Evolutionary conservation across 352 stramenopile species (phyloP).

Genomic region (Globisporangium irregulare): DNA sequence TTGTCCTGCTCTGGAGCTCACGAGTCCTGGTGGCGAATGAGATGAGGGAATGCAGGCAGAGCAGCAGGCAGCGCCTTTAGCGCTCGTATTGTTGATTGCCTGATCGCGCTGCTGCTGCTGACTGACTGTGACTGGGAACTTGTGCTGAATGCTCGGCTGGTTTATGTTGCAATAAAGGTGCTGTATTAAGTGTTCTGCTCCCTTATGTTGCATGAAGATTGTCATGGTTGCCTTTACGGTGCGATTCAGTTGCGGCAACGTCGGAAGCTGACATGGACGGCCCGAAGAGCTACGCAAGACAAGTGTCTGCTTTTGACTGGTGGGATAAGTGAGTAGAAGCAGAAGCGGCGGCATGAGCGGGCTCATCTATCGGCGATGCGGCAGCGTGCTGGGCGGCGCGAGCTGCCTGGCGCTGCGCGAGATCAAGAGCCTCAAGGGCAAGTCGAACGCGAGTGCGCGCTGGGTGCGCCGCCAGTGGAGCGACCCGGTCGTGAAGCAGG

Average conservation of each 20-base stretch:
- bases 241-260: not conserved
- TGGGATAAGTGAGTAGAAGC: not conserved
- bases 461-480: constrained; percentile 85
- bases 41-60: not conserved
- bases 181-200: not conserved
- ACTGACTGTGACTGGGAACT: not conserved
- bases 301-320: constrained; percentile 1
- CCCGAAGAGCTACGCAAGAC: not conserved
- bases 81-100: not conserved
- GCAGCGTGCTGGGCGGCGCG: constrained; percentile 10
- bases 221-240: not conserved
- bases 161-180: not conserved
- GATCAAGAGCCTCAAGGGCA: constrained; percentile 79
- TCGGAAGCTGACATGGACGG: not conserved
- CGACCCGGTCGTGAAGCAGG: constrained; percentile 82
- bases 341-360: constrained; percentile 22
- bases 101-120: too few relatives aligned
- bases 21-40: not conserved
- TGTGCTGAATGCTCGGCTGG: not conserved
- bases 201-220: not conserved
- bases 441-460: constrained; percentile 77
- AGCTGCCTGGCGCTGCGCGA: constrained; percentile 30
- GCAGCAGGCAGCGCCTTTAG: not conserved
- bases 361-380: constrained; percentile 17
- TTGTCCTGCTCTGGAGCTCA: not conserved